These are phyloP conservation scores for Pinus albicaulis DNA, from an alignment of 75 land plant species.

Conservation along the genomic window DNA sequence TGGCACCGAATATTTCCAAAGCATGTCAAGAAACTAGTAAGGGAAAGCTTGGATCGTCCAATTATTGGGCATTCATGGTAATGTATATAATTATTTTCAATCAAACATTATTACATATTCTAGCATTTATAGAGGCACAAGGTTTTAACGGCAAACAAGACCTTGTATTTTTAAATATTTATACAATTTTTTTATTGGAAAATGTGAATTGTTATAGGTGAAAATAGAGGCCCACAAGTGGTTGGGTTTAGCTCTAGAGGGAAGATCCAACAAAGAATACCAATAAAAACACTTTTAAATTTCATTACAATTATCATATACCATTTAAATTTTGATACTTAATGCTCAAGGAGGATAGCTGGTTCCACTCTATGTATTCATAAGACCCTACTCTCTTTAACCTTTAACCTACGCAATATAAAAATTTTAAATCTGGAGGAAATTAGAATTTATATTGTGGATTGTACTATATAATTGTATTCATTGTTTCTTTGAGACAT, in stretches of 20 bases:
- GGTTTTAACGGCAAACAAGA: background rate
- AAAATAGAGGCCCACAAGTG: constrained; percentile 1
- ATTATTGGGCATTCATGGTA: constrained; percentile 2
- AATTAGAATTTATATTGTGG: too few species aligned
- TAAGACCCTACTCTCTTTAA: background rate
- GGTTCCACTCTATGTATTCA: background rate
- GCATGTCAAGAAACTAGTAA: background rate
- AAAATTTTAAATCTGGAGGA: too few species aligned
- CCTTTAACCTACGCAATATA: background rate
- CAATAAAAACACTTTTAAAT: background rate
- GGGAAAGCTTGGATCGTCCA: background rate
- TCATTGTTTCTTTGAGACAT: too few species aligned
- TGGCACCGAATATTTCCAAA: background rate
- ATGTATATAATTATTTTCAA: background rate
- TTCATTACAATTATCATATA: background rate
- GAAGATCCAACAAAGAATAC: background rate
- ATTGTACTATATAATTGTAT: too few species aligned
- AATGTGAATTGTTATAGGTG: background rate
- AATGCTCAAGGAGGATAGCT: constrained; percentile 2
- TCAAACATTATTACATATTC: too few species aligned
- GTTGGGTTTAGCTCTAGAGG: background rate
- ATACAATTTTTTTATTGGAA: too few species aligned
- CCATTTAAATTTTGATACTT: background rate
- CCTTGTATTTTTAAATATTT: too few species aligned
- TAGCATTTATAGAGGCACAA: too few species aligned